phyloP scores from a whole-genome alignment of 768 basidiomycete genomes.

The Trametes cubensis region DNA sequence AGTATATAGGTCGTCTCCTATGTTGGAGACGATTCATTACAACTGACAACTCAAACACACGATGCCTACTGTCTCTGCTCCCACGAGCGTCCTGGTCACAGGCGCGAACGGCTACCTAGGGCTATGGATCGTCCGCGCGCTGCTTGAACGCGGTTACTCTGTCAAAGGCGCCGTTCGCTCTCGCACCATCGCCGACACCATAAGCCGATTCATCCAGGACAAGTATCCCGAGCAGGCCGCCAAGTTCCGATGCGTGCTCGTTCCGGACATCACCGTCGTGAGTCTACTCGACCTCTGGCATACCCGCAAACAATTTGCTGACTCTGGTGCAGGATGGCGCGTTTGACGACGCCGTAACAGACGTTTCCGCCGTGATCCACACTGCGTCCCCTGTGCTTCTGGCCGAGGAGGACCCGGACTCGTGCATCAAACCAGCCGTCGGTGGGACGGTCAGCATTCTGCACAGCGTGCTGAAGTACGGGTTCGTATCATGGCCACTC shows the following conservation, averaged over 20 bases:
- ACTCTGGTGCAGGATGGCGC: background rate
- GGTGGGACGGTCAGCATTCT: constrained; percentile 68
- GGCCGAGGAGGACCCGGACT: constrained; percentile 47
- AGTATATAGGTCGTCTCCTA: too few species aligned
- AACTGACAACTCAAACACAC: background rate
- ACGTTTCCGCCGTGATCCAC: constrained; percentile 69
- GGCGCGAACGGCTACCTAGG: constrained; percentile 61
- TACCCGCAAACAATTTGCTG: background rate
- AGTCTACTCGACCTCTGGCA: background rate
- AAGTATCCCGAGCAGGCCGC: background rate
- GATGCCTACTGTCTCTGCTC: constrained; percentile 38
- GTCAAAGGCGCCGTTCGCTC: constrained; percentile 68
- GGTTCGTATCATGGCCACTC: constrained; percentile 31
- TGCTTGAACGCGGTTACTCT: constrained; percentile 60
- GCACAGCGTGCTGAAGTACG: constrained; percentile 59
- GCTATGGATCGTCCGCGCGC: constrained; percentile 51
- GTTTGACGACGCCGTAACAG: constrained; percentile 38
- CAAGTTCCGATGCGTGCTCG: background rate
- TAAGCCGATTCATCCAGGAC: constrained; percentile 49
- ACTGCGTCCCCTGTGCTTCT: constrained; percentile 63
- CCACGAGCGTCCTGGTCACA: constrained; percentile 48
- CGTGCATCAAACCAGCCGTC: constrained; percentile 70
- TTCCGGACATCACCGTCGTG: constrained; percentile 1
- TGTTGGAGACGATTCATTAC: too few species aligned
- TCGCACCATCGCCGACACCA: constrained; percentile 53